These are phyloP conservation scores for Gaertneriomyces semiglobifer DNA, from an alignment of 192 early-diverging fungal species.

Conservation along the genomic window DNA sequence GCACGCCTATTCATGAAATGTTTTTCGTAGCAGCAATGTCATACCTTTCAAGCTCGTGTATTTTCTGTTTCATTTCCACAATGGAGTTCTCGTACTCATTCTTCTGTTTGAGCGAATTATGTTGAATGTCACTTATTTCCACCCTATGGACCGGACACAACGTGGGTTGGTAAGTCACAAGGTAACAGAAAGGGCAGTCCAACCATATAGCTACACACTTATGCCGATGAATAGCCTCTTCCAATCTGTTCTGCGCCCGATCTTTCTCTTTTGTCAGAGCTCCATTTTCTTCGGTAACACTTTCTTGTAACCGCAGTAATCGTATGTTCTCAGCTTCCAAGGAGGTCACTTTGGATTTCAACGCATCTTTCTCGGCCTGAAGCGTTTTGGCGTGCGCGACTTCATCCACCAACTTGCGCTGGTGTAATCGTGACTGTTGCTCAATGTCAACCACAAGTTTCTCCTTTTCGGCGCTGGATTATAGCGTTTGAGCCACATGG, in stretches of 20 bases:
- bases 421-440: conserved; percentile 29
- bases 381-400: conserved; percentile 29
- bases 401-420: conserved; percentile 32
- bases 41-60: conserved; percentile 34
- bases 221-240: conserved; percentile 31
- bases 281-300: conserved; percentile 28
- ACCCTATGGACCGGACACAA: conserved; percentile 19
- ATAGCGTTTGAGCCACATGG: neutral
- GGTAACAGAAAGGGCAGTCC: neutral
- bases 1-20: neutral
- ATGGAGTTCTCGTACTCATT: conserved; percentile 25
- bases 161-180: neutral
- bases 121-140: conserved; percentile 34
- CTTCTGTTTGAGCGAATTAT: conserved; percentile 30
- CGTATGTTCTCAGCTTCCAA: conserved; percentile 28
- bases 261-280: conserved; percentile 36
- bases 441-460: conserved; percentile 31
- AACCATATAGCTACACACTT: conserved; percentile 17
- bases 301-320: conserved; percentile 23
- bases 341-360: conserved; percentile 26
- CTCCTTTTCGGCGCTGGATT: conserved; percentile 38
- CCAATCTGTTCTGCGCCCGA: conserved; percentile 19
- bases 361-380: conserved; percentile 37
- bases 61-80: conserved; percentile 34
- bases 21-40: neutral